Base-by-base conservation (phyloP, 1,284 basidiomycete species). In the Cystobasidium slooffiae region DNA sequence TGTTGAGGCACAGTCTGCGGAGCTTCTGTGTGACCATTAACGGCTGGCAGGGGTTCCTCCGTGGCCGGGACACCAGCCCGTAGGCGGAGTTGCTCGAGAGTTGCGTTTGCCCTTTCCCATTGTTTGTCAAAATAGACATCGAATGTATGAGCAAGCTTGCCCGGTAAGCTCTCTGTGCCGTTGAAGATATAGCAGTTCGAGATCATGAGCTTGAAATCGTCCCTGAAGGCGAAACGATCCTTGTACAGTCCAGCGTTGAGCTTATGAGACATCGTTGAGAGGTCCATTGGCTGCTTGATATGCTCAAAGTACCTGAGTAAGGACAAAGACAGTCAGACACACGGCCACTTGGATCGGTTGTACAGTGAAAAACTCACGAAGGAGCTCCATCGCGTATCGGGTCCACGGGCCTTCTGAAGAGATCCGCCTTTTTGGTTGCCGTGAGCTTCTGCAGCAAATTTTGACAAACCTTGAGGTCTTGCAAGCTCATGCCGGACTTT, bases 271-370 rank as follows among this genome's bases (percentile, higher is more conserved):
- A 97, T 92, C 0, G 94, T 95, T 63, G 89, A 89, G 14, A 99
- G 85, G 81, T 99, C 96, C 93, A 99, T 98, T 0, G 97, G 96
- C 16, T 90, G 86, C 81, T 92, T 91, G 83, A 99, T 91, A 74
- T 96, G 84, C 67, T 91, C 88, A 79, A 94, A 93, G 44, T 77
- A 77, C 46, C 81, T 66, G 37, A 37, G 58, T 44, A 16, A 67
- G 67, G 24, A 12, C 10, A 12, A 31, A 12, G 22, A n/a, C 24
- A 55, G 24, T 12, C 22, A n/a, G 22, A 4, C 3, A 12, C 4
- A 7, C 18, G 22, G 12, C n/a, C 22, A 20, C 22, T 43, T 12
- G 44, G 20, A 46, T 24, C 55, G 43, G 61, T 22, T 6, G 20
- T 31, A 12, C 47, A 18, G 8, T 1, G 9, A 64, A 58, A 18